Conservation (phyloP, 345 rosid species). For the Salix suchowensis region DNA sequence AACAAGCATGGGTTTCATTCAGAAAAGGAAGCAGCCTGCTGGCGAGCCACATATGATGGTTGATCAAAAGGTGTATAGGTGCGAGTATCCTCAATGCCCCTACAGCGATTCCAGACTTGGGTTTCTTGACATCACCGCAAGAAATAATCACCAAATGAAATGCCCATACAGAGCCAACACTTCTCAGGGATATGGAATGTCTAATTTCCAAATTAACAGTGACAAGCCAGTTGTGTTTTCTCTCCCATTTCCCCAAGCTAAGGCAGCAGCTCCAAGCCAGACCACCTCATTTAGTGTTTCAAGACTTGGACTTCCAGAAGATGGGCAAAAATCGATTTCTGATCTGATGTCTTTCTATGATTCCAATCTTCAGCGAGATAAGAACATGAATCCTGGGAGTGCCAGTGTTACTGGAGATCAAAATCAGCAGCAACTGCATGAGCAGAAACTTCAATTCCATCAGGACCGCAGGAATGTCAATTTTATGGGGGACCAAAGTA, state of each 20-base stretch:
- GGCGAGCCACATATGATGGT: constrained; percentile 28
- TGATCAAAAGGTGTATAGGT: constrained; percentile 39
- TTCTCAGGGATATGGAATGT: constrained; percentile 31
- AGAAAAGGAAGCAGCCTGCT: constrained; percentile 51
- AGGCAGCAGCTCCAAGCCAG: constrained; percentile 14
- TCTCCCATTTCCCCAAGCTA: constrained; percentile 34
- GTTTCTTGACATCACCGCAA: constrained; percentile 51
- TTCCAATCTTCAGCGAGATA: constrained; percentile 34
- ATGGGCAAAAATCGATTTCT: constrained; percentile 47
- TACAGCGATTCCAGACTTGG: constrained; percentile 43
- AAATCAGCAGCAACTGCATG: constrained; percentile 8
- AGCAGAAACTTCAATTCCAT: not conserved
- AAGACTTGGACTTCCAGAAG: constrained; percentile 49
- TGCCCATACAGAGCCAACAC: constrained; percentile 37
- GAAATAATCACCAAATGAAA: constrained; percentile 67
- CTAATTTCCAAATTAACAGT: constrained; percentile 32
- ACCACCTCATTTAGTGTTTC: constrained; percentile 25
- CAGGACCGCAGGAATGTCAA: not conserved
- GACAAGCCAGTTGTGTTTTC: constrained; percentile 25
- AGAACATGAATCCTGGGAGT: constrained; percentile 18
- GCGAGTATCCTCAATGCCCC: constrained; percentile 60
- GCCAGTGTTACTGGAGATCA: constrained; percentile 5
- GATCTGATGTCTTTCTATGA: constrained; percentile 53
- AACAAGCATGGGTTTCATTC: constrained; percentile 28
- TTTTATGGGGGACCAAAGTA: not conserved